Evolutionary conservation across 768 basidiomycete species (phyloP), one percentile per base, ranked within the genome.

Genomic region (Collybiopsis luxurians): DNA sequence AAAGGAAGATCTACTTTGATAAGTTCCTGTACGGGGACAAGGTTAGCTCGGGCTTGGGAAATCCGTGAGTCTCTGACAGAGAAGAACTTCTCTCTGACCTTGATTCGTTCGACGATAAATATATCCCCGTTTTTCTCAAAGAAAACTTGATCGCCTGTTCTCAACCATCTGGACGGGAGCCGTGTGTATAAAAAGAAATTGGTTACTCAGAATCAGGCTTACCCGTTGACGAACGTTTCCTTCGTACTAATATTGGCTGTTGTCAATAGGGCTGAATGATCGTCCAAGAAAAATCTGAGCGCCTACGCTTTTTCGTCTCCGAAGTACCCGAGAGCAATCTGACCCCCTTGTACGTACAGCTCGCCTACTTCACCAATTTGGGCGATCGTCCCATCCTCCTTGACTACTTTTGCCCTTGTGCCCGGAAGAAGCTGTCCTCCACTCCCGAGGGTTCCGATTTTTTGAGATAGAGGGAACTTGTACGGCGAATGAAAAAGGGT

Each of bases 21-120:
- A 10, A 59, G 46, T 26, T 59, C 59, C 54, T 59, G 47, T 12
- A 50, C 31, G 31, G 34, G 46, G 23, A 17, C 21, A 40, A 50
- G 17, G 36, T 44, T n/a, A 39, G 23, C n/a, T 48, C n/a, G n/a
- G n/a, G n/a, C n/a, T 12, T 26, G 15, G 24, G 36, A 24, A 51
- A 39, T 30, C 12, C 27, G 23, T 23, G 21, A 38, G 23, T 10
- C 24, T 19, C 52, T 21, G 55, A 57, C 27, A 21, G 17, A 45
- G 40, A 39, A 28, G 12, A n/a, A n/a, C n/a, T n/a, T n/a, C n/a
- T 21, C 34, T 19, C 81, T 59, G 66, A 69, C 77, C 74, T 81
- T 81, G 53, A 80, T 64, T 15, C 81, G 75, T 58, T 83, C 79
- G 3, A 83, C 70, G 40, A 83, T 70, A 58, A 78, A 78, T 5